phyloP scores from a whole-genome alignment of 306 rosid genomes.

The Benincasa hispida region DNA sequence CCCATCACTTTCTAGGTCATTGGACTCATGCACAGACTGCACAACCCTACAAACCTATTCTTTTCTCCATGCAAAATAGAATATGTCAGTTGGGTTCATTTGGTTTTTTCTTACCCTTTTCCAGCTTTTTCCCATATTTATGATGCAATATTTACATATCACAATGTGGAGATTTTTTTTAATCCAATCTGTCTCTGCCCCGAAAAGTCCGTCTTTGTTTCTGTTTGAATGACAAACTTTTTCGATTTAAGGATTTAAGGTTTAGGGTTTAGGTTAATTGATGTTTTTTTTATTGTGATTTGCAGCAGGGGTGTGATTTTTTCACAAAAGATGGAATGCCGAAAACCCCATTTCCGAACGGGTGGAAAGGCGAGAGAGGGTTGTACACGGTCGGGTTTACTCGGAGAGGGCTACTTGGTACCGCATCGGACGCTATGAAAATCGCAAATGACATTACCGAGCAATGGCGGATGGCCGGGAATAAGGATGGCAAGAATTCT shows the following conservation, averaged over 20 bases:
- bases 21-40: constrained; percentile 30
- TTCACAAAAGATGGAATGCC: constrained; percentile 84
- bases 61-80: constrained; percentile 63
- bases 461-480: constrained; percentile 26
- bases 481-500: constrained; percentile 5
- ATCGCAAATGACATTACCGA: constrained; percentile 52
- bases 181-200: neutral
- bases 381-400: constrained; percentile 83
- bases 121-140: neutral
- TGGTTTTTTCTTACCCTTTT: neutral
- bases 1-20: constrained; percentile 31
- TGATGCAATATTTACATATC: neutral
- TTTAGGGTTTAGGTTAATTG: neutral
- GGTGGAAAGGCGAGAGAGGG: constrained; percentile 82
- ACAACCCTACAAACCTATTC: constrained; percentile 42
- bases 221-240: neutral
- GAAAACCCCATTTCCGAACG: constrained; percentile 61
- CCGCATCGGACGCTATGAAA: constrained; percentile 52
- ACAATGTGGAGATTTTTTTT: neutral
- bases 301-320: constrained; percentile 42
- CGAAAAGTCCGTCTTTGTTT: neutral
- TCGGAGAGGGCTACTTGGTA: constrained; percentile 69
- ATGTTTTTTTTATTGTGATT: neutral
- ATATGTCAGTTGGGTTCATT: constrained; percentile 15
- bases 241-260: neutral